Evolutionary conservation across 768 basidiomycete genomes (phyloP).

Genomic region (Boletus edulis): DNA sequence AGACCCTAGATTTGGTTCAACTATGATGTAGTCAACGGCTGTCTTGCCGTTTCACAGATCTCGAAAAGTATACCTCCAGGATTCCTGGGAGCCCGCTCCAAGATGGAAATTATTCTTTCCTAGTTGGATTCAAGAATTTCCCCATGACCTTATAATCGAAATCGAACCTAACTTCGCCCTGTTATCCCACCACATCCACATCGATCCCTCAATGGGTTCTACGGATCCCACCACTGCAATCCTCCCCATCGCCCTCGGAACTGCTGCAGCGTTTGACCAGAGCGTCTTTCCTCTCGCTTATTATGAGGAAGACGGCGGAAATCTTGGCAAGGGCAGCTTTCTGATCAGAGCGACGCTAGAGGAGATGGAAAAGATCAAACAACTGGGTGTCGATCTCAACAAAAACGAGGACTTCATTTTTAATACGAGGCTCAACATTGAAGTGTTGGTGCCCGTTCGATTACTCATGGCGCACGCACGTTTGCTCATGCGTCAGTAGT

Average conservation of each 20-base stretch:
- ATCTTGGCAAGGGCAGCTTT: not conserved
- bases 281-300: conserved; percentile 5
- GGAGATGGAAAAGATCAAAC: not conserved
- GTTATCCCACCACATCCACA: not conserved
- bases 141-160: not conserved
- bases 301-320: not conserved
- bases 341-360: conserved; percentile 5
- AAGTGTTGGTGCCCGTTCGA: not conserved
- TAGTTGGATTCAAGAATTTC: too few species aligned
- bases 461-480: too few species aligned
- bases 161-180: not conserved
- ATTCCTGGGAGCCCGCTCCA: too few species aligned
- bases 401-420: not conserved
- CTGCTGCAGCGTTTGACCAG: not conserved
- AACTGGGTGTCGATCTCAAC: conserved; percentile 4
- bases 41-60: too few species aligned
- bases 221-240: not conserved
- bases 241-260: not conserved
- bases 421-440: not conserved
- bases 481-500: not conserved
- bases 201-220: not conserved
- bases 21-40: too few species aligned
- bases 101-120: not conserved
- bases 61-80: too few species aligned
- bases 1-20: too few species aligned